Base-by-base conservation (phyloP, 768 basidiomycete species). In the Trametes elegans region DNA sequence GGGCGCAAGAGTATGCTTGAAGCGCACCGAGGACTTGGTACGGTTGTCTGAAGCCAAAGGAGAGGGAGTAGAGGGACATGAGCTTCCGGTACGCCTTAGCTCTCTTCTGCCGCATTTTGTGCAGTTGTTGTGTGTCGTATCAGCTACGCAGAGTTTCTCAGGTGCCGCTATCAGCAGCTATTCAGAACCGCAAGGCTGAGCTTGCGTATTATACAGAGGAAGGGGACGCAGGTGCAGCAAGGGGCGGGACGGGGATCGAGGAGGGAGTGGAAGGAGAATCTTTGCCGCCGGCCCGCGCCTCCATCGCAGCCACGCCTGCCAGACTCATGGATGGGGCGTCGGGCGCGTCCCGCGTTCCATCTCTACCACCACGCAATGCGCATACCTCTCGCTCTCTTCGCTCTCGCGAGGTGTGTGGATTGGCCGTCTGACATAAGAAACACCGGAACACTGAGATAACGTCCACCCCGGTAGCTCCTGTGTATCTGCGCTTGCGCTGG, bases 51-150 rank as follows among this genome's bases (percentile, higher is more conserved):
- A 98, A 98, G 6, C 89, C 89, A 70, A 98, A 98, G 2, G 86
- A 79, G 69, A 88, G 80, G 57, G 79, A 82, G 68, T 98, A 98
- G 44, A 95, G 74, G 14, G 84, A 79, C 95, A 99, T 98, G 49
- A 96, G 88, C 68, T 93, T 93, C 61, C 88, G 83, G 73, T 98
- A 98, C 0, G 87, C 82, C 72, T 99, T 99, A 24, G 94, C 93
- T 68, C 97, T 81, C 73, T 92, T 97, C 74, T 97, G 93, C 51
- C 94, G 79, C 97, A 99, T 99, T 32, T 62, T 69, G 52, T 21
- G 10, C 3, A 21, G 18, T 5, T 43, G 13, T 7, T 4, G 24
- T 49, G 19, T 27, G 1, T 42, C 26, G 3, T 4, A 27, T 26
- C 13, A 32, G 10, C 39, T 5, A 23, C 3, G n/a, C n/a, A n/a